Evolutionary conservation across 2,329 filamentous ascomycete genomes (phyloP).

Genomic region (Fusarium sp.): DNA sequence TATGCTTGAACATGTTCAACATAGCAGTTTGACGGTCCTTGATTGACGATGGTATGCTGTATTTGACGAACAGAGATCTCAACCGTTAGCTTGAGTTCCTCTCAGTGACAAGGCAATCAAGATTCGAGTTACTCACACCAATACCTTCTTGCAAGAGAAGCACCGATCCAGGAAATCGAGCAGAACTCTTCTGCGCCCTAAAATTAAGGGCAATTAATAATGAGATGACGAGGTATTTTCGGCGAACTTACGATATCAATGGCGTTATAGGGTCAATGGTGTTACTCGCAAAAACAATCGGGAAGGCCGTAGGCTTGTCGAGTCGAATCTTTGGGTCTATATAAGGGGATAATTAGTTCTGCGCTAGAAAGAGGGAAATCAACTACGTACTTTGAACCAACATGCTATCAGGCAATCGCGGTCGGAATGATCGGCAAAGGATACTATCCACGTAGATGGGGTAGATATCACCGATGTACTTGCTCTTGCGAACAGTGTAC

Average conservation of each 20-base stretch:
- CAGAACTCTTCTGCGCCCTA: neutral
- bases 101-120: no score
- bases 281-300: neutral
- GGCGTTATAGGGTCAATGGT: conserved; percentile 3
- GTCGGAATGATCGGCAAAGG: neutral
- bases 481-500: neutral
- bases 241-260: no score
- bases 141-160: neutral
- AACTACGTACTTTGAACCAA: no score
- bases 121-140: neutral
- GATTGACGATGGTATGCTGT: neutral
- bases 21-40: conserved; percentile 2
- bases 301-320: neutral
- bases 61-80: no score
- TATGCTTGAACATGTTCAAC: neutral
- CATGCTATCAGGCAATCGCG: neutral
- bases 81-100: neutral
- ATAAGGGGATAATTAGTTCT: no score
- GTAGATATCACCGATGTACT: conserved; percentile 5
- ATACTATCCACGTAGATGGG: neutral
- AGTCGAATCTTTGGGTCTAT: neutral
- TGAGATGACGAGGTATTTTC: no score
- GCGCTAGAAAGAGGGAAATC: no score
- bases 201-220: accelerated
- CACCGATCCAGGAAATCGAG: neutral